Evolutionary conservation across 192 early-diverging fungal genomes (phyloP), one percentile per base, ranked within the genome.

Genomic region (Paraglomus brasilianum): DNA sequence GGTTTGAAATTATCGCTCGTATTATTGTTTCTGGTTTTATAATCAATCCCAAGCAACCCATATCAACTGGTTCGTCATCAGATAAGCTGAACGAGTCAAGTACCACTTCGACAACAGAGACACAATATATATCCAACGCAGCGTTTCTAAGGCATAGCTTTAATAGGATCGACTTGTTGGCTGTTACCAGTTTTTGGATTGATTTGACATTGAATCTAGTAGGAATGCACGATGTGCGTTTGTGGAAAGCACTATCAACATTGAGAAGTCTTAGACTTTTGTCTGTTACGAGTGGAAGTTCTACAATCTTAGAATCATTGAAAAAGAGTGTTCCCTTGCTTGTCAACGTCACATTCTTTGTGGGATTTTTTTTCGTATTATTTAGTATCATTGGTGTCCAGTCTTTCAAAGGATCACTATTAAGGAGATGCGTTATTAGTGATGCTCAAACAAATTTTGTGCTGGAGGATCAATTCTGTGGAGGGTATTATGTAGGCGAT

Each of bases 351-450:
- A 61, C 72, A 15, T 78, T 84, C 45, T 87, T 85, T 71, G 80
- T 87, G n/a, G 66, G 72, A 14, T 87, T 85, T 66, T 87, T 87
- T 43, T 85, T 84, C 52, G 64, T 85, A 15, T 72, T 87, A 22
- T 85, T 87, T 72, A 86, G 85, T 55, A 80, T 82, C 58, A 75
- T 87, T 59, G 86, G 82, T 19, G 82, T 87, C 8, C 83, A 84
- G 41, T 72, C 81, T n/a, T 87, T 87, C 50, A 82, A 82, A 66
- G 86, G 86, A 22, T 85, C 86, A 4, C 73, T 82, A 50, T 73
- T 74, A 14, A 66, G 86, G 41, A 81, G 72, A 15, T 87, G 86
- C 67, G 79, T 85, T 43, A 74, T 44, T 43, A n/a, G 21, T 41
- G 38, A 41, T 40, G 0, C 41, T 38, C 15, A 15, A 41, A 14